A percentile compares a stretch with the other conserved stretches of the same genome.
These are phyloP conservation scores for Chlamydomonas sp. DNA, from an alignment of 139 green algal species.

Conservation along the genomic window DNA sequence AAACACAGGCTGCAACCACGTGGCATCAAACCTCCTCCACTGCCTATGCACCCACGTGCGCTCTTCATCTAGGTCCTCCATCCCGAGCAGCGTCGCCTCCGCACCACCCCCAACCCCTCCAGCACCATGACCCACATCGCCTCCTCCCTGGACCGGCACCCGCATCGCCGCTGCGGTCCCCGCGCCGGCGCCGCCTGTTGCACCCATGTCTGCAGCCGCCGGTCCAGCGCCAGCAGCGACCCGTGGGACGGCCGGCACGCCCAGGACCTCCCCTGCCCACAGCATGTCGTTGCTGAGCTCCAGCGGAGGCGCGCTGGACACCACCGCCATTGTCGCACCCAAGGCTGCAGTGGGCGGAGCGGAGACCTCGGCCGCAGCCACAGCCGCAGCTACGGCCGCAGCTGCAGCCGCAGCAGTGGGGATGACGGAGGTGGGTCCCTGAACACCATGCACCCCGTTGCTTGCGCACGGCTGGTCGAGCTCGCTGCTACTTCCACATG, in stretches of 20 bases:
- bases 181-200: background rate
- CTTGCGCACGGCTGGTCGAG: no score
- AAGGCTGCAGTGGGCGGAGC: background rate
- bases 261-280: slow-evolving; percentile 10
- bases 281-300: background rate
- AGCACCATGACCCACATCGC: no score
- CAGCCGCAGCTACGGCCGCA: background rate
- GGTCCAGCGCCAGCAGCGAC: background rate
- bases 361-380: background rate
- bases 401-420: background rate
- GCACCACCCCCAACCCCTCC: background rate
- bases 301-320: background rate
- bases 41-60: slow-evolving; percentile 5
- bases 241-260: background rate
- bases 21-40: slow-evolving; percentile 19
- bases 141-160: background rate
- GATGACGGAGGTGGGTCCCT: background rate
- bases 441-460: background rate
- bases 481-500: no score
- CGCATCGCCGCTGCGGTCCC: background rate
- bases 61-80: background rate
- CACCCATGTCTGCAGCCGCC: background rate
- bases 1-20: slow-evolving; percentile 31
- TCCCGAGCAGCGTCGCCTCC: background rate
- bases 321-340: background rate